Base-by-base conservation (phyloP, 441 rosid genomes). In the Syzygium malaccense region DNA sequence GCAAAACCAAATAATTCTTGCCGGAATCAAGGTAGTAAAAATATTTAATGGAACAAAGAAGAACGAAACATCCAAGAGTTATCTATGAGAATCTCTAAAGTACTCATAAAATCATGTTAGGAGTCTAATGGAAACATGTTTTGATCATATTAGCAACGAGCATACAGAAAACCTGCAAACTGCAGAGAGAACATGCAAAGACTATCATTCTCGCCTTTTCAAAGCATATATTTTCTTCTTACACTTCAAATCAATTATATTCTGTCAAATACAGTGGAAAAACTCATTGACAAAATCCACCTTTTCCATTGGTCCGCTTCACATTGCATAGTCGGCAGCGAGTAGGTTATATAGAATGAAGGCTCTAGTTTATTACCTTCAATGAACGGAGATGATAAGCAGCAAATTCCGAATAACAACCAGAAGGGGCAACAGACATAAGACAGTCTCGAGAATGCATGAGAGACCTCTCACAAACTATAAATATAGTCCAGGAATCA, bases 61-160 rank as follows among this genome's bases (percentile, higher is more conserved):
- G 10, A 3, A 62, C 1, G 30, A 62, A 62, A n/a, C 14, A 62
- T 15, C 1, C 6, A 64, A n/a, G 20, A 64, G 32, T 11, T 8
- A 0, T 15, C 0, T 15, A 0, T 0, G 1, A 64, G 37, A 64
- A n/a, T 64, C 2, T 30, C 41, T 12, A 17, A 64, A 15, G 3
- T 5, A 7, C 75, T 30, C 0, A 0, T 10, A 32, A 19, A 30
- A 64, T 30, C 6, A 30, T 30, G 23, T 14, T 0, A 30, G 0
- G 68, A 0, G 68, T 62, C 68, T 62, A 62, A 14, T 4, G 33
- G 32, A 62, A n/a, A 62, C 19, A 14, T n/a, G 68, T 62, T n/a
- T 7, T 6, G 7, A n/a, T n/a, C 0, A 62, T n/a, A n/a, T 14
- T 0, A 62, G 4, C n/a, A n/a, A 62, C 32, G 68, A 14, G 68